A percentile compares a stretch with the other conserved stretches of the same genome.
phyloP scores from a whole-genome alignment of 768 basidiomycete genomes.

The Rhizopogon rudus region DNA sequence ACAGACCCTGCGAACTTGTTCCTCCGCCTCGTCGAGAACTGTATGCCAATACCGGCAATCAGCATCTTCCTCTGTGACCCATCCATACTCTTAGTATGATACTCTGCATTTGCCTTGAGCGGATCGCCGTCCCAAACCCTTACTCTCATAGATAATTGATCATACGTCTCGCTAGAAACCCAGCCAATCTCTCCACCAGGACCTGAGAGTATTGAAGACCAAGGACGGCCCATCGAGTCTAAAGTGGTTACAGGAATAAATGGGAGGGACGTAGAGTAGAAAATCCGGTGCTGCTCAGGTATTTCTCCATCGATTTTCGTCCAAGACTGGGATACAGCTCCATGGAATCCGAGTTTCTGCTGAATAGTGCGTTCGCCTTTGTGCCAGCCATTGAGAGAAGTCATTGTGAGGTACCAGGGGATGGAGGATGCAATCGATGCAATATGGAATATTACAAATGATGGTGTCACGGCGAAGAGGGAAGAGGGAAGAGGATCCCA shows the following conservation, averaged over 20 bases:
- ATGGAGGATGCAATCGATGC: neutral
- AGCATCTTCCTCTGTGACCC: conserved; percentile 24
- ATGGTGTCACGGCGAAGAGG: neutral
- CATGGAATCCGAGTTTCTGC: conserved; percentile 37
- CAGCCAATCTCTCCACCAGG: conserved; percentile 43
- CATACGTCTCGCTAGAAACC: conserved; percentile 29
- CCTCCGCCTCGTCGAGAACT: conserved; percentile 52
- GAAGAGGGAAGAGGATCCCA: neutral
- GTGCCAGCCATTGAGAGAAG: conserved; percentile 32
- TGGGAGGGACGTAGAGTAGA: conserved; percentile 43
- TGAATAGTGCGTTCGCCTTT: conserved; percentile 49
- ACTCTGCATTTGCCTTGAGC: conserved; percentile 15
- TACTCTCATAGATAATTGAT: conserved; percentile 33
- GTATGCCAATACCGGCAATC: conserved; percentile 58
- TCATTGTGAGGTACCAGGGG: conserved; percentile 12
- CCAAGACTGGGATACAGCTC: conserved; percentile 33
- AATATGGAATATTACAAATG: neutral
- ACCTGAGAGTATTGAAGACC: conserved; percentile 52
- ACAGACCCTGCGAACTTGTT: conserved; percentile 61
- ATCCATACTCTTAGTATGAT: conserved; percentile 4
- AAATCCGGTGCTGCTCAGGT: conserved; percentile 42
- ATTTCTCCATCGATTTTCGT: conserved; percentile 40
- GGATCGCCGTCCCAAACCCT: conserved; percentile 55
- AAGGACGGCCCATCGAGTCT: conserved; percentile 47
- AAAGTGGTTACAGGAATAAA: conserved; percentile 57